Base-by-base conservation (phyloP, 1,139 yeast genomes). In the Lizanozyma gosingica region DNA sequence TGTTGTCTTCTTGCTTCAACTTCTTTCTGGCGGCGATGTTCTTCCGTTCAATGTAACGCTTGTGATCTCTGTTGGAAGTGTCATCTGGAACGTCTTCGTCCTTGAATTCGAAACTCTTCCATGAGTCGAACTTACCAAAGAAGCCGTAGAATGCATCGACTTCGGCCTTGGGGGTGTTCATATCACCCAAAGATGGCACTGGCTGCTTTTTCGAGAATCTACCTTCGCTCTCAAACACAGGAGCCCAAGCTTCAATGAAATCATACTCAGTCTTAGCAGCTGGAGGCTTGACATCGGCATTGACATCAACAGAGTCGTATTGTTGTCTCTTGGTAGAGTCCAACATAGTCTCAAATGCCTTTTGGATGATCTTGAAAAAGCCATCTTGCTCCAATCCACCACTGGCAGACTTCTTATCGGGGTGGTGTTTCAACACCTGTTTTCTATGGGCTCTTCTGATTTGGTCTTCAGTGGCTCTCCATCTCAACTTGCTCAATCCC, bases 1-100 rank as follows among this genome's bases (percentile, higher is more conserved):
- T 86, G 71, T 84, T 90, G 66, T 92, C 99, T 60, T 92, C 97
- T 60, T 92, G 90, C 82, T 94, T 94, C 76, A 80, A 85, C 83
- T 92, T 92, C 75, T 85, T 85, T 73, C 99, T 86, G 47, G 94
- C 87, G 52, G 95, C 90, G 65, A 86, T 77, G 75, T 92, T 92
- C 77, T 94, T 92, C 75, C 92, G 87, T 72, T 92, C 98, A 55
- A 90, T 83, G 73, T 88, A 86, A 72, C 99, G 94, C 76, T 92
- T 92, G 78, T 92, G 95, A 64, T 92, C 98, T 76, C 99, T 88
- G 80, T 92, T 94, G 48, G 95, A 86, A 47, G 97, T 85, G 69
- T 92, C 99, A 72, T 92, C 99, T 51, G 99, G 99, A 58, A 90
- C 97, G 62, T 92, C 99, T 72, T 92, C 98, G 60, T 92, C 99